These are phyloP conservation scores for Tulasnella sp. DNA, from an alignment of 768 basidiomycete species.

Conservation along the genomic window DNA sequence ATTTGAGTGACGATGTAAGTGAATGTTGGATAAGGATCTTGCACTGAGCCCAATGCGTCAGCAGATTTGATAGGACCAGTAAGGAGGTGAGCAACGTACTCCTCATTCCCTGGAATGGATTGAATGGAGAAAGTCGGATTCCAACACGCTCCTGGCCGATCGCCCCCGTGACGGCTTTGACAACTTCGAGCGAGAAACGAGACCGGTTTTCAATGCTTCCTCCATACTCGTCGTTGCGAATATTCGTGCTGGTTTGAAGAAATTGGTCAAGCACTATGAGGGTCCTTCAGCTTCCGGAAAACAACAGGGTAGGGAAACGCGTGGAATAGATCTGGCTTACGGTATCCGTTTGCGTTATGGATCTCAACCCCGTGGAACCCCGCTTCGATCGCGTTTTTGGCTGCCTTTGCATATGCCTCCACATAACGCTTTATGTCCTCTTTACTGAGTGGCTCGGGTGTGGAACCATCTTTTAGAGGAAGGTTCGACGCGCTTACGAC, in stretches of 20 bases:
- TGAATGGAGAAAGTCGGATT: slow-evolving; percentile 54
- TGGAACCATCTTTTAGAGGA: neutral
- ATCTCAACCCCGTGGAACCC: slow-evolving; percentile 66
- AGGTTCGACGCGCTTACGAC: slow-evolving; percentile 19
- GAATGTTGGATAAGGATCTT: slow-evolving; percentile 54
- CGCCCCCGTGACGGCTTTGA: slow-evolving; percentile 48
- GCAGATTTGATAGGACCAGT: neutral
- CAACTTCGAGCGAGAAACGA: slow-evolving; percentile 53
- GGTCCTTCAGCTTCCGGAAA: slow-evolving; percentile 26
- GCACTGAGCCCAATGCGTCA: slow-evolving; percentile 35
- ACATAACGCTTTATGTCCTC: slow-evolving; percentile 34
- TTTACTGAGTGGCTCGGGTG: slow-evolving; percentile 28
- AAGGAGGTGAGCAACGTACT: neutral
- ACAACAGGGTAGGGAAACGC: neutral
- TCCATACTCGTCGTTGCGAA: slow-evolving; percentile 62
- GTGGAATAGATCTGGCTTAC: neutral
- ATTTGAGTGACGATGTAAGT: slow-evolving; percentile 47
- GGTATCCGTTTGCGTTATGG: slow-evolving; percentile 14
- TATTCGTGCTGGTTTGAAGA: slow-evolving; percentile 53
- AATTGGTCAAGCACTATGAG: slow-evolving; percentile 50
- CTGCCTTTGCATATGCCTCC: slow-evolving; percentile 42
- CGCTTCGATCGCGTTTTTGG: slow-evolving; percentile 54
- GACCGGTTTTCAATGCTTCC: slow-evolving; percentile 59
- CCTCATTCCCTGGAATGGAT: slow-evolving; percentile 8
- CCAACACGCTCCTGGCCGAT: slow-evolving; percentile 54